A percentile compares a stretch with the other conserved stretches of the same genome.
These are phyloP conservation scores for Ophiocordyceps camponoti-saundersi DNA, from an alignment of 2,329 filamentous ascomycete genomes.

Conservation along the genomic window DNA sequence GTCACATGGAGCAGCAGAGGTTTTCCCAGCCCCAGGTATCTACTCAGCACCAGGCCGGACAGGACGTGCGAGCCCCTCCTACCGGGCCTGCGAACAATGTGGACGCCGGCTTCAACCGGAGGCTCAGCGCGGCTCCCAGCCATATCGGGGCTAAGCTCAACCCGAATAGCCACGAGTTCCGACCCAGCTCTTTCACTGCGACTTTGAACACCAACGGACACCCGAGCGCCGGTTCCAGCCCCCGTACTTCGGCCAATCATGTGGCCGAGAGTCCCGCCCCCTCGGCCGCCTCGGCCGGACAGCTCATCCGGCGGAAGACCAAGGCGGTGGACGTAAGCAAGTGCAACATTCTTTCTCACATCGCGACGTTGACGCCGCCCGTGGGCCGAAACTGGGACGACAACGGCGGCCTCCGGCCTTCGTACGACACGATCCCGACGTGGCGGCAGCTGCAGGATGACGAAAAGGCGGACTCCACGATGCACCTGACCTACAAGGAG, in stretches of 20 bases:
- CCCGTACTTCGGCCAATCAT: conserved; percentile 42
- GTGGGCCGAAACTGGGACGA: conserved; percentile 46
- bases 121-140: conserved; percentile 31
- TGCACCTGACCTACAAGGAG: conserved; percentile 53
- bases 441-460: conserved; percentile 63
- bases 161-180: conserved; percentile 60
- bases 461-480: conserved; percentile 50
- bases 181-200: conserved; percentile 64
- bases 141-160: conserved; percentile 42
- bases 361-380: conserved; percentile 35
- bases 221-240: conserved; percentile 55
- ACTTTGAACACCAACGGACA: conserved; percentile 60
- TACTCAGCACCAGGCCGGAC: conserved; percentile 34
- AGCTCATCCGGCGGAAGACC: conserved; percentile 53
- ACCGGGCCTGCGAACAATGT: conserved; percentile 50
- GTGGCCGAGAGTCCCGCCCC: conserved; percentile 15
- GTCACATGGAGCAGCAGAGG: conserved; percentile 34
- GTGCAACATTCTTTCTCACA: conserved; percentile 34
- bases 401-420: conserved; percentile 69
- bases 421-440: conserved; percentile 69
- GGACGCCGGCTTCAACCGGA: conserved; percentile 34
- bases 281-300: conserved; percentile 13
- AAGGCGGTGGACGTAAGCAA: conserved; percentile 57
- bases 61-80: conserved; percentile 55
- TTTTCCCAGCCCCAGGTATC: conserved; percentile 23